Conservation (phyloP, 768 basidiomycete species). For the Auricularia heimuer region DNA sequence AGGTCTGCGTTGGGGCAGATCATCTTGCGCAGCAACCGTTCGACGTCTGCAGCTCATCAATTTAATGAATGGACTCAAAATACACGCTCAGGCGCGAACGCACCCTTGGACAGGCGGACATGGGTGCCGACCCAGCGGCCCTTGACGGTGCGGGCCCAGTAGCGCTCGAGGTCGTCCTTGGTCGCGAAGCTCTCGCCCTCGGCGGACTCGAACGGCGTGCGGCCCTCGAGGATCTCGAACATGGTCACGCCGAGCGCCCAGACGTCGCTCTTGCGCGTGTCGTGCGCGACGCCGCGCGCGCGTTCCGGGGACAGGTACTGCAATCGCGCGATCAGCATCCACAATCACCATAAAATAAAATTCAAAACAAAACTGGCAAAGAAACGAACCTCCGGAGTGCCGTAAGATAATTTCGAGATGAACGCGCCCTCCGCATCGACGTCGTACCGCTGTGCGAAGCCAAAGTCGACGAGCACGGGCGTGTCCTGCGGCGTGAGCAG, state of each 20-base stretch:
- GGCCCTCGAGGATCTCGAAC: constrained; percentile 86
- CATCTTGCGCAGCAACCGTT: constrained; percentile 68
- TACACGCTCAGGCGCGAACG: constrained; percentile 4
- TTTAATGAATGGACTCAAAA: neutral
- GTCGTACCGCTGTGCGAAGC: constrained; percentile 87
- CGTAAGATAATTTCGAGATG: constrained; percentile 75
- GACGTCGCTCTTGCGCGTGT: constrained; percentile 85
- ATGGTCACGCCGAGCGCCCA: constrained; percentile 86
- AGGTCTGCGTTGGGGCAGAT: constrained; percentile 73
- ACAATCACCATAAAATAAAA: too few relatives aligned
- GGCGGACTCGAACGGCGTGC: constrained; percentile 83
- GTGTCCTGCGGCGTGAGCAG: constrained; percentile 58
- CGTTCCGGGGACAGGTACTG: constrained; percentile 86
- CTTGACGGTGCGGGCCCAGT: constrained; percentile 77
- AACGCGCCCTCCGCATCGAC: constrained; percentile 53
- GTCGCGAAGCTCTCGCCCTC: constrained; percentile 71
- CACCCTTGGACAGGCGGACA: constrained; percentile 56
- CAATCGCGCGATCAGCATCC: too few relatives aligned
- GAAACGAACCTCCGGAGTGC: constrained; percentile 60
- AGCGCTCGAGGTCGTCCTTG: constrained; percentile 73
- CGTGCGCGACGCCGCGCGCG: constrained; percentile 78
- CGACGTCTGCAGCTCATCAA: constrained; percentile 21
- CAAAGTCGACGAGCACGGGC: constrained; percentile 91
- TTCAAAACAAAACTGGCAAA: too few relatives aligned
- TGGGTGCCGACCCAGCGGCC: constrained; percentile 77